Base-by-base conservation (phyloP, 2,329 filamentous ascomycete genomes). In the Escovopsis sp. region DNA sequence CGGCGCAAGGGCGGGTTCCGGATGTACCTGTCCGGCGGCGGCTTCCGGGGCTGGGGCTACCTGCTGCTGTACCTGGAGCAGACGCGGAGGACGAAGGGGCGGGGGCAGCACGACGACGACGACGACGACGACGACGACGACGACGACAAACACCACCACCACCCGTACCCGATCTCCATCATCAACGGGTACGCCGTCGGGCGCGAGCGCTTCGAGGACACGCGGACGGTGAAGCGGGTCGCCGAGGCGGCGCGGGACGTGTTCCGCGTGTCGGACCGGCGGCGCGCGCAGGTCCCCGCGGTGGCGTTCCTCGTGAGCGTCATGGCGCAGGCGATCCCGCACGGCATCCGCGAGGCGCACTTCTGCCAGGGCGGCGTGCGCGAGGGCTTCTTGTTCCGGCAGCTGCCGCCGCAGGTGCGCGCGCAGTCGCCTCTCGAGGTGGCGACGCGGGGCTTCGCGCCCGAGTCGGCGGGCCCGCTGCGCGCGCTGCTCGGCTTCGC, bases 341-440 rank as follows among this genome's bases (percentile, higher is more conserved):
- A 63, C 33, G 60, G 59, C n/a, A 73, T 82, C 46, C 68, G 70
- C 35, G 65, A 70, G 31, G 74, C 81, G 2, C 70, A 74, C 29
- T 84, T 84, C 60, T 81, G 77, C 46, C 80, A 84, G 53, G 80
- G 80, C 14, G 80, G 80, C 5, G 77, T 84, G 2, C 64, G 80
- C 27, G 80, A 84, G 60, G 80, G 80, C 0, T 71, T 71, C 43
- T 61, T 83, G 1, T 84, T 78, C 55, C 61, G 67, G 10, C 63
- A 62, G 34, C 65, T 84, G 7, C 47, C 64, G 0, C 50, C 59
- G 0, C 53, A 61, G 0, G 57, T 72, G 8, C 68, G 74, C 37
- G 59, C 60, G 1, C 64, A 76, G 44, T 61, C 74, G 43, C 78
- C 79, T 0, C 57, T 84, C 1, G 61, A 75, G 10, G 72, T 75